phyloP scores from a whole-genome alignment of 495 filamentous ascomycete genomes.

The Cercophora samala region DNA sequence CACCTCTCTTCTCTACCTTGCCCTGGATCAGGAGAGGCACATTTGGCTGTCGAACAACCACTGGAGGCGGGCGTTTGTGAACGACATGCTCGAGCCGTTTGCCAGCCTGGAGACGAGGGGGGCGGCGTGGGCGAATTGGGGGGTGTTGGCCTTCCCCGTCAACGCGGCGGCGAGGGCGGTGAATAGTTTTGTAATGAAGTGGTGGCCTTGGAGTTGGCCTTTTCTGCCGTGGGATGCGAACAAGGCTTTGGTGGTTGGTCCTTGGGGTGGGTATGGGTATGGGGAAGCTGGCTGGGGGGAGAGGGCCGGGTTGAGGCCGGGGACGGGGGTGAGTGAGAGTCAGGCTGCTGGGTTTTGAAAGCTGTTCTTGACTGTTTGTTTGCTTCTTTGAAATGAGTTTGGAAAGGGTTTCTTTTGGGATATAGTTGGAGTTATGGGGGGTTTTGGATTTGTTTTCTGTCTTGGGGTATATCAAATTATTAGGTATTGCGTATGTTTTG shows the following conservation, averaged over 20 bases:
- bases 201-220: neutral
- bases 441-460: too few relatives aligned
- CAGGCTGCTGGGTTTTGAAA: too few relatives aligned
- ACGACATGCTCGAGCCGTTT: neutral
- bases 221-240: neutral
- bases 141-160: neutral
- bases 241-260: neutral
- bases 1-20: neutral
- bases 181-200: neutral
- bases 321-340: too few relatives aligned
- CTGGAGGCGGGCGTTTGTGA: neutral
- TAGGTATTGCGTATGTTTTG: too few relatives aligned
- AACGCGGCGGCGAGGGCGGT: neutral
- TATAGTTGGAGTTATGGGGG: too few relatives aligned
- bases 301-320: neutral
- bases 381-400: too few relatives aligned
- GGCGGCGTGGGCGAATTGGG: neutral
- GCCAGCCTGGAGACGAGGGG: neutral
- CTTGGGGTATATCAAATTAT: too few relatives aligned
- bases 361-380: too few relatives aligned
- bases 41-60: neutral
- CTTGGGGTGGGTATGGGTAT: too few relatives aligned
- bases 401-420: too few relatives aligned
- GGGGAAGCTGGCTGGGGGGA: neutral
- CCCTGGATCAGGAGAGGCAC: neutral